Conservation (phyloP, 1,139 yeast species). For the Sugiyamaella sp. region DNA sequence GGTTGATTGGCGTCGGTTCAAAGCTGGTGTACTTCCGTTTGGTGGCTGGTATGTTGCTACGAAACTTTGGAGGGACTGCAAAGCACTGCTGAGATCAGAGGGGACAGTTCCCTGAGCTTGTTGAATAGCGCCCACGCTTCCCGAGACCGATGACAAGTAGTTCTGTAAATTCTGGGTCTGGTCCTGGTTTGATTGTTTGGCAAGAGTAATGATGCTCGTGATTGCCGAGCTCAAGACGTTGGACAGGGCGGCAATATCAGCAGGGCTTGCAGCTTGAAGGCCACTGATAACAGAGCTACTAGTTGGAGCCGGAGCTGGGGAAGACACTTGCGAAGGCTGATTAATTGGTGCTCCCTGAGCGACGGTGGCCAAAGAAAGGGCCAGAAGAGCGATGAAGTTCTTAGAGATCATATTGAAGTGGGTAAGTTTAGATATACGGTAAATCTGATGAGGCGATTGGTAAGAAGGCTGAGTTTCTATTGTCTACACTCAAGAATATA, state of each 20-base stretch:
- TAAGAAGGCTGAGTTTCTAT: too few relatives aligned
- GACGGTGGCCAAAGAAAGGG: not conserved
- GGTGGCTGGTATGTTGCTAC: not conserved
- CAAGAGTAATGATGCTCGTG: not conserved
- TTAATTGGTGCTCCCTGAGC: not conserved
- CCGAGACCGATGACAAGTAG: not conserved
- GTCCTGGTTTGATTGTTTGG: constrained; percentile 2
- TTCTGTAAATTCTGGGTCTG: not conserved
- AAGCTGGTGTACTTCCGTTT: not conserved
- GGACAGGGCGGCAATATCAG: not conserved
- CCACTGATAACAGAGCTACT: not conserved
- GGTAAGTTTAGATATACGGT: too few relatives aligned
- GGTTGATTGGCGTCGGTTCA: not conserved
- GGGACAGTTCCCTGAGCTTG: not conserved
- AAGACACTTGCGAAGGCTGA: not conserved
- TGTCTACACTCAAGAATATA: too few relatives aligned
- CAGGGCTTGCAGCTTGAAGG: not conserved
- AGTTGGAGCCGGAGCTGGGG: too few relatives aligned
- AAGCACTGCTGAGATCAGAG: not conserved
- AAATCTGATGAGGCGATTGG: too few relatives aligned
- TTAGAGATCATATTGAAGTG: not conserved
- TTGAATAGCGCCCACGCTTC: not conserved
- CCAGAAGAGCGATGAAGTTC: not conserved
- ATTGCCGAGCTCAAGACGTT: not conserved
- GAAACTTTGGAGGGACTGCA: not conserved